Evolutionary conservation across 768 basidiomycete species (phyloP), one percentile per base, ranked within the genome.

Genomic region (Multifurca ochricompacta): DNA sequence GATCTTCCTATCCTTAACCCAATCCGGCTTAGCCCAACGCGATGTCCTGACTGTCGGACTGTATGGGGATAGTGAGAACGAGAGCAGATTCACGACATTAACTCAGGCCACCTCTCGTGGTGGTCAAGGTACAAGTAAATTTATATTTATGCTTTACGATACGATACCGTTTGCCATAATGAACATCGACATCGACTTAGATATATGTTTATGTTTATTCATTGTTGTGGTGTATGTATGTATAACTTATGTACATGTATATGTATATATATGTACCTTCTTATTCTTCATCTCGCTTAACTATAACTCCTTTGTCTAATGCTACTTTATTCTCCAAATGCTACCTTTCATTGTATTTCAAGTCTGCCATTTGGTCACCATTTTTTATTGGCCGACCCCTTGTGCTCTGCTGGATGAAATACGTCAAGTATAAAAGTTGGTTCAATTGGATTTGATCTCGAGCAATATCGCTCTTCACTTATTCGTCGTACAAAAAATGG

Each of bases 11-110:
- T 63, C n/a, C 53, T 55, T 10, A 65, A 65, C 41, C 62, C 64
- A 13, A 65, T 65, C 36, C 59, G 64, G 46, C 47, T 63, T 37
- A 65, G 64, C 51, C 63, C 64, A 11, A 53, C 48, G 10, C 45
- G 39, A 30, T 65, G 64, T 36, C 57, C 45, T 1, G 53, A 62
- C 30, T 65, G 64, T 30, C 45, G 1, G 53, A 62, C 30, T 65
- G 64, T 30, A 23, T 53, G 14, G 34, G 37, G 31, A 21, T 19
- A 21, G 46, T 35, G 48, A 46, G 53, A 40, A 39, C 23, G 44
- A 7, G 40, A 39, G n/a, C n/a, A 44, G 14, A 30, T 14, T 30
- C 54, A 28, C 39, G 42, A 56, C 35, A 37, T 27, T 9, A 34
- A 13, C 18, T 14, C 54, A 30, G 16, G 28, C 37, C 37, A 19